phyloP scores from a whole-genome alignment of 805 yeast species.

The Saturnispora mendoncae region DNA sequence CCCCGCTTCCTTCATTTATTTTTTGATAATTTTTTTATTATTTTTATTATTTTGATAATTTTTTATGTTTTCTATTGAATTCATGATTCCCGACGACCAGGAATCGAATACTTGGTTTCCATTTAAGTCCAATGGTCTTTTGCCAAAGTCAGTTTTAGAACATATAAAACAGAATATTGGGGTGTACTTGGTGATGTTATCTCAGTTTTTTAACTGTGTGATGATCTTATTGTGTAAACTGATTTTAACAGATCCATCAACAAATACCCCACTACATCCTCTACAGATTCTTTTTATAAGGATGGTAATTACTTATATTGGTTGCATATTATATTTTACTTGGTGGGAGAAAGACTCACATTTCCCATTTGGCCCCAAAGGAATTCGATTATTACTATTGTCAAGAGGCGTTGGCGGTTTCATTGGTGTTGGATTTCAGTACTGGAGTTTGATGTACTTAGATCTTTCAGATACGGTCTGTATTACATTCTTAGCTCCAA shows the following conservation, averaged over 20 bases:
- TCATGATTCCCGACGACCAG: not conserved
- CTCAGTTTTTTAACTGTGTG: slow-evolving; percentile 67
- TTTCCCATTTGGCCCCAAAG: slow-evolving; percentile 64
- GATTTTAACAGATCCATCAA: slow-evolving; percentile 56
- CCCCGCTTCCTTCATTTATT: slow-evolving; percentile 18
- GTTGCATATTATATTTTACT: slow-evolving; percentile 49
- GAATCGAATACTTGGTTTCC: too few relatives aligned
- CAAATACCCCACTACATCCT: slow-evolving; percentile 59
- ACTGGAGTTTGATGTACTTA: slow-evolving; percentile 63
- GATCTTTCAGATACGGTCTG: slow-evolving; percentile 76
- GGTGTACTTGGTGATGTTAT: slow-evolving; percentile 42
- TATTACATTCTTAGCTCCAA: slow-evolving; percentile 70
- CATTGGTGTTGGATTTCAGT: slow-evolving; percentile 72
- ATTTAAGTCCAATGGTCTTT: not conserved
- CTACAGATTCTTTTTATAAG: slow-evolving; percentile 69
- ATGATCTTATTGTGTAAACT: slow-evolving; percentile 73
- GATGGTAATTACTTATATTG: slow-evolving; percentile 60
- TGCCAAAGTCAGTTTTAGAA: slow-evolving; percentile 4
- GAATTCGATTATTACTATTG: slow-evolving; percentile 30
- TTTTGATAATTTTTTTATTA: not conserved
- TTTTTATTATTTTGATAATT: not conserved
- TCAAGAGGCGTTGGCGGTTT: slow-evolving; percentile 68
- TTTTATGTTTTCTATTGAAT: not conserved
- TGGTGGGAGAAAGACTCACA: slow-evolving; percentile 37
- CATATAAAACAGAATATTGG: slow-evolving; percentile 39